These are phyloP conservation scores for Chloropicon primus DNA, from an alignment of 139 green algal genomes.

Conservation along the genomic window DNA sequence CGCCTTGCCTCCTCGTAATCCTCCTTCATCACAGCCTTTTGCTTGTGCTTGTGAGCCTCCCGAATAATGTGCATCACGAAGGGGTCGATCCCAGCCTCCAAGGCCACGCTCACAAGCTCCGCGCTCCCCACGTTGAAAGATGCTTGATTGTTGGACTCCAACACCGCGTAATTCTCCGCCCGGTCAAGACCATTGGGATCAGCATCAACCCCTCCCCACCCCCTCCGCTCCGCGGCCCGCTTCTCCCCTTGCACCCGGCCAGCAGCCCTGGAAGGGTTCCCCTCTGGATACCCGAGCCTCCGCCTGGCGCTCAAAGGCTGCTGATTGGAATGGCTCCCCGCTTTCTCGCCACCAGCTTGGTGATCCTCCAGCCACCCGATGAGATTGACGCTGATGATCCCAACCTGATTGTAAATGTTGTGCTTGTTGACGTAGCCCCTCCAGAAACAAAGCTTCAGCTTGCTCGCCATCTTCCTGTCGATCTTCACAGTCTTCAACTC, in stretches of 20 bases:
- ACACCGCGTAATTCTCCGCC: background rate
- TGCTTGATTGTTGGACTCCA: background rate
- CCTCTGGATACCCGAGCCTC: too few species aligned
- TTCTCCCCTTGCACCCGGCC: background rate
- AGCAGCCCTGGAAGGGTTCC: too few species aligned
- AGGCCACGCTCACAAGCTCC: background rate
- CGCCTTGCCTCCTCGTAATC: background rate
- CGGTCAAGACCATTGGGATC: too few species aligned
- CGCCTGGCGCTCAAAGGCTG: too few species aligned
- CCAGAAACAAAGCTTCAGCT: background rate
- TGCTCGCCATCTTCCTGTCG: background rate
- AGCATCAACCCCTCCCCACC: too few species aligned
- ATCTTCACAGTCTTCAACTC: background rate
- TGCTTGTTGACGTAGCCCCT: background rate
- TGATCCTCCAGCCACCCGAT: background rate
- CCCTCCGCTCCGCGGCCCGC: background rate
- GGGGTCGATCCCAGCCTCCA: background rate
- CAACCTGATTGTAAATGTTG: background rate
- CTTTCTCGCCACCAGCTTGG: too few species aligned
- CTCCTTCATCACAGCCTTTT: background rate
- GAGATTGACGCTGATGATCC: background rate
- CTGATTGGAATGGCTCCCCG: too few species aligned
- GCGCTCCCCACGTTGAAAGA: background rate
- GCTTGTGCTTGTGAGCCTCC: background rate
- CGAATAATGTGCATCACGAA: background rate